Base-by-base conservation (phyloP, 306 rosid species). In the Trifolium pratense region DNA sequence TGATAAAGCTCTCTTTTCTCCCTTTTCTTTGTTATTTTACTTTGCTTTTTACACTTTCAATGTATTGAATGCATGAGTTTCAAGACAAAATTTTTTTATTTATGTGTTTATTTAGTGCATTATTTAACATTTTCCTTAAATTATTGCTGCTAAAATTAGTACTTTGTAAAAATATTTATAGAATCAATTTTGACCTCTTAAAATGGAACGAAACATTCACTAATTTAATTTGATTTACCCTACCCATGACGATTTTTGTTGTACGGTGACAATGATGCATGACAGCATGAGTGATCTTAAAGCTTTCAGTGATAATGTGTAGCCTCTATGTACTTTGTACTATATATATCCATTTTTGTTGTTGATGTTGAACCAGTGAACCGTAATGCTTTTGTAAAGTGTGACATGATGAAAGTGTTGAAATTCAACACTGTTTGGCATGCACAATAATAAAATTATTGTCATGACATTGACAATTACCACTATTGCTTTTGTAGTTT, bases 281-380 rank as follows among this genome's bases (percentile, higher is more conserved):
- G n/a, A n/a, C n/a, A n/a, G n/a, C n/a, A n/a, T 59, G 66, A 59
- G 66, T 59, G 66, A 13, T 14, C 42, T 3, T 59, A 59, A 59
- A 59, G 66, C 2, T 59, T 59, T 29, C 21, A 59, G 1, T 6
- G 7, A 59, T 14, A 3, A 29, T 15, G 40, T 15, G 21, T 29
- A 59, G 18, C 66, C 20, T 14, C 42, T 7, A 14, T 14, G 10
- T 59, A 17, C 25, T 52, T 12, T 5, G 64, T 14, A 4, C 17
- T 58, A 13, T 13, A 6, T 13, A 6, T 13, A 58, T 11, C 64
- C 4, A 58, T 37, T 25, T 26, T 36, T 25, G 6, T 4, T 26
- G 5, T 58, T 58, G 39, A 36, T 36, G 9, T 26, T 42, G 48
- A 42, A 42, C 48, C 14, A 7, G 34, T 56, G 62, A 57, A 57